Percentiles rank a stretch among this genome's conserved stretches.
These are phyloP conservation scores for Colletotrichum karsti DNA, from an alignment of 2,329 filamentous ascomycete species.

Conservation along the genomic window DNA sequence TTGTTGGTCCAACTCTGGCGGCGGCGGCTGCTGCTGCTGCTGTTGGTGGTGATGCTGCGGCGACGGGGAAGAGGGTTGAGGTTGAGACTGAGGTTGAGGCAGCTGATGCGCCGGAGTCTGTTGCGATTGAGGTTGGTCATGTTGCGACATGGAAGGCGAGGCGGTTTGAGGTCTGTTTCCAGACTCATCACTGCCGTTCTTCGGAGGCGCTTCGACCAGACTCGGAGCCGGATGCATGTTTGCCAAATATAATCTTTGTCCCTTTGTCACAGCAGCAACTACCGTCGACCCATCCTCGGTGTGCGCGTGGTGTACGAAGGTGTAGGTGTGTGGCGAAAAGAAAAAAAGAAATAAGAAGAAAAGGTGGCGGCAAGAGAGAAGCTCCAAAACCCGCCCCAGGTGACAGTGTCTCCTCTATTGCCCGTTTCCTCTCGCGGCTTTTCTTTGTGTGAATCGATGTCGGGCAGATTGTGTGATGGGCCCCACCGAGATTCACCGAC, in stretches of 20 bases:
- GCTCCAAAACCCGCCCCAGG: background rate
- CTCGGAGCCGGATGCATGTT: constrained; percentile 50
- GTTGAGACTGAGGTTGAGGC: constrained; percentile 3
- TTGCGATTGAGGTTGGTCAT: constrained; percentile 22
- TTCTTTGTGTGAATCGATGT: constrained; percentile 25
- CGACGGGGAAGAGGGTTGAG: constrained; percentile 29
- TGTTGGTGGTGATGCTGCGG: constrained; percentile 33
- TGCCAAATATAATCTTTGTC: constrained; percentile 25
- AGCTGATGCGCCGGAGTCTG: constrained; percentile 22
- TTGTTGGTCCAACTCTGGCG: constrained; percentile 32
- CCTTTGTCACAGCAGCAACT: constrained; percentile 28
- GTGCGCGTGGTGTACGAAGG: constrained; percentile 10
- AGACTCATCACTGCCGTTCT: constrained; percentile 34
- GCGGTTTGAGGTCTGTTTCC: constrained; percentile 27
- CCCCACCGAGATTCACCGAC: constrained; percentile 34
- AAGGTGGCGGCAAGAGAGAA: background rate
- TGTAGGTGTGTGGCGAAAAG: constrained; percentile 4
- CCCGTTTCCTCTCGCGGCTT: constrained; percentile 16
- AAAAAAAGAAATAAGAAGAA: background rate
- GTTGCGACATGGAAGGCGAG: constrained; percentile 29
- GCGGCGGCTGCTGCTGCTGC: constrained; percentile 33
- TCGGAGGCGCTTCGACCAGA: constrained; percentile 42
- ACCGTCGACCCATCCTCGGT: constrained; percentile 25
- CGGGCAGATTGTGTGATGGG: constrained; percentile 28
- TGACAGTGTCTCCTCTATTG: background rate